Evolutionary conservation across 1,139 yeast genomes (phyloP).

Genomic region (Magnusiomyces tetraspermus): DNA sequence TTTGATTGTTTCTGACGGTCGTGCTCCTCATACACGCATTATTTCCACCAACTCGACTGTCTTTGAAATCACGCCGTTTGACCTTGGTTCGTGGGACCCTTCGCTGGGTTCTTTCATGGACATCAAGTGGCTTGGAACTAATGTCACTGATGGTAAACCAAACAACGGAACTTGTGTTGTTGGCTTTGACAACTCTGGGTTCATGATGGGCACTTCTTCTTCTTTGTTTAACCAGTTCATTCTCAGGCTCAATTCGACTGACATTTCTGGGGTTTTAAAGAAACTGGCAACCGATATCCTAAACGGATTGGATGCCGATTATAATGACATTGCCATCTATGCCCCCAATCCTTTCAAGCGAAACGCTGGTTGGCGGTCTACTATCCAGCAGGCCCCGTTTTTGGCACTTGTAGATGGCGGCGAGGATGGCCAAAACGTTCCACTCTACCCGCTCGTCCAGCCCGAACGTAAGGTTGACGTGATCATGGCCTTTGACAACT

Average conservation of each 20-base stretch:
- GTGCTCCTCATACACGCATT: conserved; percentile 52
- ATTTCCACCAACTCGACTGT: conserved; percentile 61
- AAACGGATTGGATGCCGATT: conserved; percentile 22
- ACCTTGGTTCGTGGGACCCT: conserved; percentile 84
- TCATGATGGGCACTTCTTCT: conserved; percentile 68
- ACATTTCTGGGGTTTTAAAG: conserved; percentile 42
- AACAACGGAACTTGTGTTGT: conserved; percentile 39
- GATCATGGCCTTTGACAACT: conserved; percentile 73
- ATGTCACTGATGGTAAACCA: conserved; percentile 45
- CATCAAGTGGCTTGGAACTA: conserved; percentile 63
- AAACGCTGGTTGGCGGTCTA: conserved; percentile 18
- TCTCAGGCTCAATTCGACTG: conserved; percentile 47
- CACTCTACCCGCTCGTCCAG: conserved; percentile 67
- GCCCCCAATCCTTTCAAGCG: conserved; percentile 68
- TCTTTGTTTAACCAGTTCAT: conserved; percentile 66
- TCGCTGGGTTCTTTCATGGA: conserved; percentile 63
- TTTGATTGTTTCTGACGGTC: conserved; percentile 72
- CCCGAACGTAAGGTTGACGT: conserved; percentile 65
- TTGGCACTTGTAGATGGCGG: conserved; percentile 83
- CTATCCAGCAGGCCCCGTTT: conserved; percentile 32
- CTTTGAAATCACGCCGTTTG: conserved; percentile 76
- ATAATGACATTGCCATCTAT: conserved; percentile 60
- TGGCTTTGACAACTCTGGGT: conserved; percentile 75
- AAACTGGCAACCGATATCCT: conserved; percentile 32
- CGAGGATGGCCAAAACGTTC: conserved; percentile 71